Evolutionary conservation across 495 filamentous ascomycete genomes (phyloP).

Genomic region (Hypomontagnella monticulosa): DNA sequence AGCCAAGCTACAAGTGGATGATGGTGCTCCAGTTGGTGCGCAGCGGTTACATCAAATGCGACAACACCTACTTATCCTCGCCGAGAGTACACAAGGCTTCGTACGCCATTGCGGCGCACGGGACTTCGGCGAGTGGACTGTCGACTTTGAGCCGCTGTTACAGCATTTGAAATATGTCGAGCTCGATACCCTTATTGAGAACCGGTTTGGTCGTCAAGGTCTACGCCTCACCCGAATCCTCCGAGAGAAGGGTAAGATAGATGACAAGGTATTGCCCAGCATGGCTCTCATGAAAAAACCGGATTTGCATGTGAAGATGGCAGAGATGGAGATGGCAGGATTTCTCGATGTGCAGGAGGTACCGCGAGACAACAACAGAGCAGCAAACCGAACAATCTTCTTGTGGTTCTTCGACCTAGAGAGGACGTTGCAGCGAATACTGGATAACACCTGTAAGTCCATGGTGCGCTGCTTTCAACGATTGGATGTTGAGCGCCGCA

Average conservation of each 20-base stretch:
- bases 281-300: slow-evolving; percentile 80
- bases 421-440: slow-evolving; percentile 67
- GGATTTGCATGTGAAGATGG: slow-evolving; percentile 81
- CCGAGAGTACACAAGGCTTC: slow-evolving; percentile 76
- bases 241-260: slow-evolving; percentile 84
- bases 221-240: slow-evolving; percentile 83
- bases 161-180: slow-evolving; percentile 74
- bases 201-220: slow-evolving; percentile 77
- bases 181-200: slow-evolving; percentile 78
- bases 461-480: slow-evolving; percentile 89
- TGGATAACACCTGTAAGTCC: slow-evolving; percentile 83
- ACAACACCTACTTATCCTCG: slow-evolving; percentile 78
- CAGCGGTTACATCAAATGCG: slow-evolving; percentile 69
- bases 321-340: slow-evolving; percentile 81
- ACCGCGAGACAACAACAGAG: slow-evolving; percentile 79
- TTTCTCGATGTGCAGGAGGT: slow-evolving; percentile 92
- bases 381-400: slow-evolving; percentile 81
- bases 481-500: slow-evolving; percentile 72
- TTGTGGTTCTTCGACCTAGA: slow-evolving; percentile 90
- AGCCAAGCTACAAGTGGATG: slow-evolving; percentile 46
- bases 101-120: slow-evolving; percentile 64
- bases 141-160: slow-evolving; percentile 78
- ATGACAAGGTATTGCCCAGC: slow-evolving; percentile 83
- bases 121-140: slow-evolving; percentile 76
- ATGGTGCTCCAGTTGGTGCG: slow-evolving; percentile 49